Evolutionary conservation across 129 eudicot species (phyloP).

Genomic region (Flaveria bidentis): DNA sequence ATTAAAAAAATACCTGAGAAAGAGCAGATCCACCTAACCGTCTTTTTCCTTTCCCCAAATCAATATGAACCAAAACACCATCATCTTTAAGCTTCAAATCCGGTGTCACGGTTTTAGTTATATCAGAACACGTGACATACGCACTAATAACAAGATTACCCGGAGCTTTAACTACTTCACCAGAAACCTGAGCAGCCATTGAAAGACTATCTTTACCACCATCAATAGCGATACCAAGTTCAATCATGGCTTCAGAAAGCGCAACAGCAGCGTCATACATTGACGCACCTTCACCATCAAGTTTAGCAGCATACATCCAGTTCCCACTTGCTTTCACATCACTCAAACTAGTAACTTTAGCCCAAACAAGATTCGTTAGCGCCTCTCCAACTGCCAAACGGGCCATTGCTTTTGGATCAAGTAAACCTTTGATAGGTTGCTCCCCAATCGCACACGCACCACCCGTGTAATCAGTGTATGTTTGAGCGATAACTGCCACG

Average conservation of each 20-base stretch:
- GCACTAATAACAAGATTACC: slow-evolving; percentile 92
- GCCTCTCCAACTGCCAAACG: slow-evolving; percentile 93
- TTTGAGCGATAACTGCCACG: slow-evolving; percentile 92
- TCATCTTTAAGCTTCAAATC: slow-evolving; percentile 83
- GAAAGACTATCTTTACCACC: slow-evolving; percentile 96
- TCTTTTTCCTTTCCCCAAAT: slow-evolving; percentile 79
- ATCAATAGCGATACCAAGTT: slow-evolving; percentile 90
- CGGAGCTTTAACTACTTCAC: slow-evolving; percentile 94
- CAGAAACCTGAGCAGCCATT: slow-evolving; percentile 85
- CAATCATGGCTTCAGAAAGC: slow-evolving; percentile 83
- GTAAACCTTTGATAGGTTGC: slow-evolving; percentile 81
- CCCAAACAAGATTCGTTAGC: slow-evolving; percentile 93
- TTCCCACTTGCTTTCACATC: slow-evolving; percentile 97
- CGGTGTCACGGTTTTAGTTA: slow-evolving; percentile 90
- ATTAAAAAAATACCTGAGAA: slow-evolving; percentile 43
- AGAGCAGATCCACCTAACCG: slow-evolving; percentile 92
- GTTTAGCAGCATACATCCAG: slow-evolving; percentile 98
- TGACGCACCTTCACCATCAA: slow-evolving; percentile 93
- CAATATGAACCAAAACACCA: slow-evolving; percentile 73
- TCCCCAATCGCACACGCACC: slow-evolving; percentile 97
- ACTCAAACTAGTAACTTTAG: slow-evolving; percentile 70
- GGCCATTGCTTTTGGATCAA: slow-evolving; percentile 95
- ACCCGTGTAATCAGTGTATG: slow-evolving; percentile 67
- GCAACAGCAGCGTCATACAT: slow-evolving; percentile 95
- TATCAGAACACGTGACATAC: slow-evolving; percentile 86